Conservation (phyloP, 352 stramenopile genomes). For the Phytopythium helicoides region DNA sequence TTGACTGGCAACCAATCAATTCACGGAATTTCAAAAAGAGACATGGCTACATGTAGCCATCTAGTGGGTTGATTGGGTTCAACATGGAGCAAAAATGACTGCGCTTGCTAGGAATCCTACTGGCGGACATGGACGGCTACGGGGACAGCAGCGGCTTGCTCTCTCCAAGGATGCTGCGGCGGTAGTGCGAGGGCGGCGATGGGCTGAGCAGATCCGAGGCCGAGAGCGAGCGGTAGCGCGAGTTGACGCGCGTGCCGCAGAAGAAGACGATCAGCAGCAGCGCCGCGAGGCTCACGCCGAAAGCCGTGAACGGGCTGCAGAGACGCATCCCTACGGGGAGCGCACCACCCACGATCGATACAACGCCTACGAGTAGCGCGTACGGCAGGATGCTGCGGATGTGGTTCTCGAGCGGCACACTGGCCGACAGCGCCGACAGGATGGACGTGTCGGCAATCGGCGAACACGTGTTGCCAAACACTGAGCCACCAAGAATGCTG, state of each 20-base stretch:
- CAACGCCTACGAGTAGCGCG: slow-evolving; percentile 60
- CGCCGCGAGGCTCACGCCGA: slow-evolving; percentile 68
- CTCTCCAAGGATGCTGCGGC: slow-evolving; percentile 27
- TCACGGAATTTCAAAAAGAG: no score
- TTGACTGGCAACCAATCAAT: no score
- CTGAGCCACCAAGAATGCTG: slow-evolving; percentile 82
- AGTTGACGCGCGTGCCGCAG: slow-evolving; percentile 75
- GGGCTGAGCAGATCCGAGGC: slow-evolving; percentile 71
- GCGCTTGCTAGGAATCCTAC: no score
- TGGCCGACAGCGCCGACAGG: slow-evolving; percentile 73
- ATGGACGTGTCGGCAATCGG: slow-evolving; percentile 94
- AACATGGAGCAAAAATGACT: no score
- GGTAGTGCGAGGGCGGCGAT: slow-evolving; percentile 54
- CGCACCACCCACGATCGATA: slow-evolving; percentile 66
- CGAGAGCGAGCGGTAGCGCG: slow-evolving; percentile 69
- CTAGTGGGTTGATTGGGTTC: no score
- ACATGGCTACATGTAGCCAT: no score
- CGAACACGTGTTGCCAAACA: slow-evolving; percentile 89
- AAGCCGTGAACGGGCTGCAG: slow-evolving; percentile 75
- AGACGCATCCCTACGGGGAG: slow-evolving; percentile 74
- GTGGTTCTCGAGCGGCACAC: slow-evolving; percentile 81
- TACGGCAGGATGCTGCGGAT: slow-evolving; percentile 86
- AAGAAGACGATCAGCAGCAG: slow-evolving; percentile 81
- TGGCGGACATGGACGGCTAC: no score
- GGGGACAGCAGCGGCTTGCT: slow-evolving; percentile 45